These are phyloP conservation scores for Puccinia hordei DNA, from an alignment of 1,284 basidiomycete species.

Conservation along the genomic window DNA sequence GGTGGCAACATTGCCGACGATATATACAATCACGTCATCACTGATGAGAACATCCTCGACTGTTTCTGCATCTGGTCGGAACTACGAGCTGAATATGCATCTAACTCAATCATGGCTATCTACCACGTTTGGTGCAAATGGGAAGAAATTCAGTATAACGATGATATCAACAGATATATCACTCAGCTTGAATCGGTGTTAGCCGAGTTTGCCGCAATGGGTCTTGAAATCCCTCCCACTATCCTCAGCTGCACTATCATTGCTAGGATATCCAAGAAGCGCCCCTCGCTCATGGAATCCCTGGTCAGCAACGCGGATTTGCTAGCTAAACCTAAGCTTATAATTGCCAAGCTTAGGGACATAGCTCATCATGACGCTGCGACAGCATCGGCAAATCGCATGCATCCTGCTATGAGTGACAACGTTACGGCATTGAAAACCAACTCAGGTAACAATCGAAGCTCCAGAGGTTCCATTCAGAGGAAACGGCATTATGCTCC, in stretches of 20 bases:
- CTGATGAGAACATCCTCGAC: too few relatives aligned
- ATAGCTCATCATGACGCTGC: background rate
- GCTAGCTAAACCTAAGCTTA: background rate
- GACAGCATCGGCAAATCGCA: too few relatives aligned
- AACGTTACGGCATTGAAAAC: too few relatives aligned
- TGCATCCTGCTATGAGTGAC: too few relatives aligned
- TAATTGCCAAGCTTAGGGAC: background rate
- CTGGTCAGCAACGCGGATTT: background rate
- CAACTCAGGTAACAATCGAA: too few relatives aligned
- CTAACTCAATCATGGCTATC: background rate
- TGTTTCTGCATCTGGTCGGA: too few relatives aligned
- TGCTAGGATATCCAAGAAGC: background rate
- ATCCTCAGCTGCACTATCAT: background rate
- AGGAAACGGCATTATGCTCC: background rate
- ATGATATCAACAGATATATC: background rate
- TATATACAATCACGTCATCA: too few relatives aligned
- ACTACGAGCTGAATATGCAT: background rate
- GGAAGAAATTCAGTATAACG: background rate
- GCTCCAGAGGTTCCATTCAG: too few relatives aligned
- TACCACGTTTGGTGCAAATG: background rate
- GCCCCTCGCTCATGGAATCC: background rate
- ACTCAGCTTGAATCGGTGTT: background rate
- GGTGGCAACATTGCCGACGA: too few relatives aligned
- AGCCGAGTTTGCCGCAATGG: background rate
- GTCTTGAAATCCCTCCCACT: background rate